These are phyloP conservation scores for Ceratocystis smalleyi DNA, from an alignment of 2,329 filamentous ascomycete species.

Conservation along the genomic window DNA sequence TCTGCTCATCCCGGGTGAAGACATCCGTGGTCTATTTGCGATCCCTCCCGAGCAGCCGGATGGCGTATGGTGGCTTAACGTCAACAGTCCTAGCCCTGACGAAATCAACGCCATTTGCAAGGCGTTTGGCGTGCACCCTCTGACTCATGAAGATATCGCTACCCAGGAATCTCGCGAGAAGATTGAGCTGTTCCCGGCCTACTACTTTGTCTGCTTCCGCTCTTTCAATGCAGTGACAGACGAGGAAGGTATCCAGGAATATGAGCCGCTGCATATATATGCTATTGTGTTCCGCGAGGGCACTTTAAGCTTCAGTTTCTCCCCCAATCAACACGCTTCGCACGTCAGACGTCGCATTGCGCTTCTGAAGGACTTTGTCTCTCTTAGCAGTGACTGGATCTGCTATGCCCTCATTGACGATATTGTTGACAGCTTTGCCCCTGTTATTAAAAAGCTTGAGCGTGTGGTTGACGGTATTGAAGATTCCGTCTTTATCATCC, in stretches of 20 bases:
- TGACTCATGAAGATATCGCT: constrained; percentile 91
- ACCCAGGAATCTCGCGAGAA: constrained; percentile 95
- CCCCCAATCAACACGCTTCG: constrained; percentile 68
- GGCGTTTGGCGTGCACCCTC: constrained; percentile 85
- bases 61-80: constrained; percentile 98
- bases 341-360: constrained; percentile 86
- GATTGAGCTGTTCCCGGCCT: constrained; percentile 91
- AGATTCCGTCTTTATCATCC: constrained; percentile 84
- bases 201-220: constrained; percentile 96
- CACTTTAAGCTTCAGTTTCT: constrained; percentile 86
- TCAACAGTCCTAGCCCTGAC: constrained; percentile 76
- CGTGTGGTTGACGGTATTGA: constrained; percentile 82
- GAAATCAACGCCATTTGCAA: constrained; percentile 80
- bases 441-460: constrained; percentile 76
- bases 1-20: constrained; percentile 75
- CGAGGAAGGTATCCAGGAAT: constrained; percentile 62
- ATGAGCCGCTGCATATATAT: constrained; percentile 92
- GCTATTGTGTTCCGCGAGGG: constrained; percentile 94
- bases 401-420: constrained; percentile 98
- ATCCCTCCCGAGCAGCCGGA: constrained; percentile 47
- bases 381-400: constrained; percentile 93
- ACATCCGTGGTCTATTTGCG: constrained; percentile 71
- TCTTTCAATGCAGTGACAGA: constrained; percentile 74
- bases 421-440: constrained; percentile 91
- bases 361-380: constrained; percentile 84